Evolutionary conservation across 2,329 filamentous ascomycete genomes (phyloP), one percentile per base, ranked within the genome.

Genomic region (Sphaerulina vaccinii): DNA sequence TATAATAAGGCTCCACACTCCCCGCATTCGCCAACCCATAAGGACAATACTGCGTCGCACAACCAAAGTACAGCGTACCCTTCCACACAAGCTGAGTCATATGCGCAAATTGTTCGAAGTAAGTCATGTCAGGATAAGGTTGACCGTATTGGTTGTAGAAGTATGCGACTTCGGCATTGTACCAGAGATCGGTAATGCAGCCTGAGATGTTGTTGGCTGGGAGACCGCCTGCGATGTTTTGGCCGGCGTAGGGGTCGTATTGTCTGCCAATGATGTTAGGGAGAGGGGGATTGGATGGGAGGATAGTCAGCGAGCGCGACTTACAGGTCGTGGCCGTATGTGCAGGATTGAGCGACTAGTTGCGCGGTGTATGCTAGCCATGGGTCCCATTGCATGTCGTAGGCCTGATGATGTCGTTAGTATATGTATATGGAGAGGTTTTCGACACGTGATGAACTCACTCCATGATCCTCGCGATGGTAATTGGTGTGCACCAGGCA

Each of bases 151-250:
- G 52, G 49, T 73, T 70, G 19, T 65, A 62, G 51, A 78, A 77
- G 71, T 78, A 84, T 55, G 68, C 67, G 62, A 87, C 75, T 72
- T 95, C 90, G 65, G 80, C 81, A 69, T 92, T 88, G 80, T 96
- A 96, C 89, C 93, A 96, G 73, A 86, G 78, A 69, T 91, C 81
- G 64, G 84, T 88, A 67, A 92, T 84, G 61, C 85, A 83, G 58
- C 79, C 76, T 47, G 83, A 82, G 55, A 88, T 76, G 35, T 83
- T 79, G 54, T 70, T 71, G 19, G 74, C 70, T 1, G 71, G 65
- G 55, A 81, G 77, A 56, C 84, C 77, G 55, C 85, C 84, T 65
- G 88, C 91, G 52, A 97, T 85, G 79, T 97, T 99, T 75, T 99
- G 93, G 29, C 92, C 92, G 13, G 47, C 52, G 24, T 37, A 16